phyloP scores from a whole-genome alignment of 768 basidiomycete genomes.

The Leucosporidium yakuticum region DNA sequence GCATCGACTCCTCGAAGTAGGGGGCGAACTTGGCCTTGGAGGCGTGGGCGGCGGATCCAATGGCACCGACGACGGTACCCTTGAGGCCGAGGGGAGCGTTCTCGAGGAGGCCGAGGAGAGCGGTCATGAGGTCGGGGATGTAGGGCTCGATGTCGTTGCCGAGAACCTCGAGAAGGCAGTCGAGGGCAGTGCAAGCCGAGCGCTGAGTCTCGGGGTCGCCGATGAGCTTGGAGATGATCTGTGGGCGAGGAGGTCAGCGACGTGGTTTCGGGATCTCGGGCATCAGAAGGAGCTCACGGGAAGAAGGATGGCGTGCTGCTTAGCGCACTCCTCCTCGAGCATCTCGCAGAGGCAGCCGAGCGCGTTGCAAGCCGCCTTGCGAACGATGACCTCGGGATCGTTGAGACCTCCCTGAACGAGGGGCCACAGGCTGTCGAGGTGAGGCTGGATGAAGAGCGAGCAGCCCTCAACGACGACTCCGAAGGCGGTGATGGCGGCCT shows the following conservation, averaged over 20 bases:
- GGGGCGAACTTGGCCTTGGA: conserved; percentile 83
- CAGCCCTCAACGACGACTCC: conserved; percentile 96
- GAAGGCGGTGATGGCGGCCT: conserved; percentile 88
- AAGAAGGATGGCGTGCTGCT: conserved; percentile 71
- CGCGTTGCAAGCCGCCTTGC: conserved; percentile 92
- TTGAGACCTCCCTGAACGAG: conserved; percentile 80
- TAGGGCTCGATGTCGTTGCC: conserved; percentile 78
- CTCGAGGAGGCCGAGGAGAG: conserved; percentile 77
- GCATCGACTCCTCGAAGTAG: conserved; percentile 90
- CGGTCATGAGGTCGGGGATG: conserved; percentile 88
- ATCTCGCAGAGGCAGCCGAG: conserved; percentile 96
- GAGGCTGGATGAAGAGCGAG: conserved; percentile 92
- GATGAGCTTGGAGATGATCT: conserved; percentile 87
- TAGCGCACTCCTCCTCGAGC: conserved; percentile 85
- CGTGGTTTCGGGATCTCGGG: not conserved
- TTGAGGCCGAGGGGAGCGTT: conserved; percentile 81
- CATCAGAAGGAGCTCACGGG: conserved; percentile 53
- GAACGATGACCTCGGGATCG: conserved; percentile 74
- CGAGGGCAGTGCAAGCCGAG: conserved; percentile 92
- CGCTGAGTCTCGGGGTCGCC: conserved; percentile 80
- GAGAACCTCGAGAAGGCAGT: conserved; percentile 89
- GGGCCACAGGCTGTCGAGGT: conserved; percentile 88
- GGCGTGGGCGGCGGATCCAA: conserved; percentile 95
- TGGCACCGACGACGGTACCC: conserved; percentile 91
- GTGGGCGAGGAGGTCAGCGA: not conserved